A percentile compares a stretch with the other conserved stretches of the same genome.
Evolutionary conservation across 306 rosid genomes (phyloP).

Genomic region (Vigna radiata): DNA sequence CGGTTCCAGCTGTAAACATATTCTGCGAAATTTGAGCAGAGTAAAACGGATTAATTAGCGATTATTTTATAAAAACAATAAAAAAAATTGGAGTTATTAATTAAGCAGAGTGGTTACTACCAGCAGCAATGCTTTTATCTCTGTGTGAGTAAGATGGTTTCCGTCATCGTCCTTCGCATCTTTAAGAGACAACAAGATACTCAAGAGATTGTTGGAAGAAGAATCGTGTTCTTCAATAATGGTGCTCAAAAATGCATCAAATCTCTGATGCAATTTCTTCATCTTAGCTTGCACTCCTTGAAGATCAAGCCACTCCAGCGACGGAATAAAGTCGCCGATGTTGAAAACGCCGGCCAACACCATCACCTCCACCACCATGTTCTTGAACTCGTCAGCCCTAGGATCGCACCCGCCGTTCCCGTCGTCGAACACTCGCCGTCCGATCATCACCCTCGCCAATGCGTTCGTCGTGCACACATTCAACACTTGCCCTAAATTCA

Average conservation of each 20-base stretch:
- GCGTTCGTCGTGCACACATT: slow-evolving; percentile 76
- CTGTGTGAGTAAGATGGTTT: slow-evolving; percentile 59
- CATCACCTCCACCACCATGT: slow-evolving; percentile 82
- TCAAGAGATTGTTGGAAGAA: slow-evolving; percentile 57
- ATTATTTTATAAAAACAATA: too few relatives aligned
- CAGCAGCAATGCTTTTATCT: slow-evolving; percentile 84
- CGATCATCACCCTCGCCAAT: slow-evolving; percentile 70
- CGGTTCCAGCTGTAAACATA: slow-evolving; percentile 78
- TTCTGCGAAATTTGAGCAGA: slow-evolving; percentile 46
- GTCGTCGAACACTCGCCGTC: slow-evolving; percentile 68
- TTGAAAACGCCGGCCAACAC: slow-evolving; percentile 76
- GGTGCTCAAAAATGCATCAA: slow-evolving; percentile 65
- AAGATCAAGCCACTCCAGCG: slow-evolving; percentile 71
- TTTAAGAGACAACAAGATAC: slow-evolving; percentile 59
- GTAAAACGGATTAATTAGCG: too few relatives aligned
- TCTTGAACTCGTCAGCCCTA: slow-evolving; percentile 70
- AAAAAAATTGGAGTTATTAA: too few relatives aligned
- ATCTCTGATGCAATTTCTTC: slow-evolving; percentile 78
- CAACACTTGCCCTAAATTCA: slow-evolving; percentile 60
- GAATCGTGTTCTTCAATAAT: slow-evolving; percentile 65
- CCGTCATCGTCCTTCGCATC: slow-evolving; percentile 52
- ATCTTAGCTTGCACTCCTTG: slow-evolving; percentile 76
- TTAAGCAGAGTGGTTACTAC: slow-evolving; percentile 34
- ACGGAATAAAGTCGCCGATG: slow-evolving; percentile 79
- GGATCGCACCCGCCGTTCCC: slow-evolving; percentile 59